Conservation (phyloP, 108 stramenopile species). For the Cyclotella sp. region DNA sequence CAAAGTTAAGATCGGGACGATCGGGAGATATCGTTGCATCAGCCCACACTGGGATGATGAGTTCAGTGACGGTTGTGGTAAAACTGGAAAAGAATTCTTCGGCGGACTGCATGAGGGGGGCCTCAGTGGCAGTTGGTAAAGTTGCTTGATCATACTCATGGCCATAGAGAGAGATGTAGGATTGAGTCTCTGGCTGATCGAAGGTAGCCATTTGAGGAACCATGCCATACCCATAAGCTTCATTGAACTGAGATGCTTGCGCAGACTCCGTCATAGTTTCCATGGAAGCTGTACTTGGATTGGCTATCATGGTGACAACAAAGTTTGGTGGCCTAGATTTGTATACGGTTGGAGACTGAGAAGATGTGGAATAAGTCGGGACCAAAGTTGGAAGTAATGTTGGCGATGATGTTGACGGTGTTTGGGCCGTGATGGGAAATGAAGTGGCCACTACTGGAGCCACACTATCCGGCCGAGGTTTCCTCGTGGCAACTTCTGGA, state of each 20-base stretch:
- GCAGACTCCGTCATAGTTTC: neutral
- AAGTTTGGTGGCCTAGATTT: slow-evolving; percentile 3
- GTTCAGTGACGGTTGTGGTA: slow-evolving; percentile 5
- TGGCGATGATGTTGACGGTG: slow-evolving; percentile 1
- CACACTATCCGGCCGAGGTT: slow-evolving; percentile 9
- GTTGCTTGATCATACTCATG: neutral
- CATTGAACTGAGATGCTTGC: neutral
- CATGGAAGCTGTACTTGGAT: neutral
- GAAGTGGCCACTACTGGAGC: neutral
- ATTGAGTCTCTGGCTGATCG: neutral
- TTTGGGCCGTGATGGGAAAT: neutral
- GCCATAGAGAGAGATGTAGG: slow-evolving; percentile 1
- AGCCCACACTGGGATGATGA: slow-evolving; percentile 14
- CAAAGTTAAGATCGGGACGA: slow-evolving; percentile 20
- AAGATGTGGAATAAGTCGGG: neutral
- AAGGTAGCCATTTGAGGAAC: neutral
- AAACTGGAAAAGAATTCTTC: neutral
- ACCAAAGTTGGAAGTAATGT: neutral
- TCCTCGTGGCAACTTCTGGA: neutral
- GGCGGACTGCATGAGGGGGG: neutral
- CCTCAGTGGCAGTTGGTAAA: neutral
- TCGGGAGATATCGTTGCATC: slow-evolving; percentile 22
- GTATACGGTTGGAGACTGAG: neutral
- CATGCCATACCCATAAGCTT: slow-evolving; percentile 15
- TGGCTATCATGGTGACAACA: slow-evolving; percentile 16